These are phyloP conservation scores for Euphorbia pulcherrima DNA, from an alignment of 345 rosid genomes.

Conservation along the genomic window DNA sequence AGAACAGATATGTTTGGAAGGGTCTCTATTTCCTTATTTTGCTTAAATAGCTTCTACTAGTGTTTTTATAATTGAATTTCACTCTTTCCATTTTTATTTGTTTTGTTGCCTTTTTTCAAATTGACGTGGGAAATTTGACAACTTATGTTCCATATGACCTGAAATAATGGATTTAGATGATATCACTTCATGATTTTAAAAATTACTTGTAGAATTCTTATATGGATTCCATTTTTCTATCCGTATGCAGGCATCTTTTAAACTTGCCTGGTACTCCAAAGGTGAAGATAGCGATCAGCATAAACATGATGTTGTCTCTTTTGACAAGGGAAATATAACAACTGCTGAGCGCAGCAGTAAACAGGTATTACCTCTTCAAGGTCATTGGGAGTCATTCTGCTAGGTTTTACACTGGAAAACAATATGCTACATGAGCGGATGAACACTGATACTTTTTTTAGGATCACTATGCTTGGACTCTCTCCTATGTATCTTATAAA, in stretches of 20 bases:
- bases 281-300: constrained; percentile 81
- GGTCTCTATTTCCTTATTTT: background rate
- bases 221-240: constrained; percentile 21
- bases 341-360: constrained; percentile 90
- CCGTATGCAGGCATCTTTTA: constrained; percentile 80
- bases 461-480: constrained; percentile 13
- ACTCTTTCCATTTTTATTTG: background rate
- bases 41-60: background rate
- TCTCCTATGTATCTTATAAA: constrained; percentile 18
- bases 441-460: background rate
- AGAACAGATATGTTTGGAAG: background rate
- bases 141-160: background rate
- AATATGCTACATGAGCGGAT: background rate
- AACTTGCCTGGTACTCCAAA: constrained; percentile 92
- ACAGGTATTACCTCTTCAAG: constrained; percentile 50
- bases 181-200: background rate
- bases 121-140: background rate
- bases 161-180: background rate
- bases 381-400: constrained; percentile 3
- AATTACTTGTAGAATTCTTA: constrained; percentile 10
- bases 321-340: constrained; percentile 87
- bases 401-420: background rate
- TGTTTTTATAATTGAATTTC: background rate
- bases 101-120: background rate
- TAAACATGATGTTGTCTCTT: constrained; percentile 91